Evolutionary conservation across 2,329 filamentous ascomycete genomes (phyloP), one percentile per base, ranked within the genome.

Genomic region (Aspergillus aculeatus): DNA sequence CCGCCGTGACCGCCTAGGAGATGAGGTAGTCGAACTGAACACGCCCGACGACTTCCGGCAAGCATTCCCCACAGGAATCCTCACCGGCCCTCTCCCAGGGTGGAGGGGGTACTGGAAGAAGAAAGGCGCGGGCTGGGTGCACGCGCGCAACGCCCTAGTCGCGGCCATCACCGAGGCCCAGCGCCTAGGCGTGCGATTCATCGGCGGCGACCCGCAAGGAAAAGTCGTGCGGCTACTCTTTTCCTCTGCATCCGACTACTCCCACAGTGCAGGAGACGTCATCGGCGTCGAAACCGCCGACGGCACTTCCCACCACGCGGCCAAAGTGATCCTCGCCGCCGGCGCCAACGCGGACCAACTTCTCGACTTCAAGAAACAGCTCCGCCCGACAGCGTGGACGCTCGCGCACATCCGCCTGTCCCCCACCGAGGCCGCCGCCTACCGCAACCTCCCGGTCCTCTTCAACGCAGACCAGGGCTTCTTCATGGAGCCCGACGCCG

Each of bases 301-400:
- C 63, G 80, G 80, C 0, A 64, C 64, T 0, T 53, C 71, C 1
- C 75, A 83, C 62, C 61, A 31, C 0, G 81, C 81, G 11, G 71
- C 79, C 3, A 74, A 73, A 16, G 80, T 76, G 0, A 80, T 85
- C 26, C 74, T 85, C 12, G 75, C 78, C n/a, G 79, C 81, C 3
- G 82, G 82, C 4, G 82, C 83, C n/a, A 76, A 75, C 41, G 80
- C 79, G 12, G 77, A 80, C 32, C 66, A 68, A 2, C 68, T 85
- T 0, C 68, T 85, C 1, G 80, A 84, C 60, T 79, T 83, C 61
- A 75, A 83, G 66, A 73, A 78, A 32, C 82, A 85, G 64, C 69
- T 85, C 9, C 75, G 81, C 14, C 80, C 82, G 1, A 84, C 81
- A 4, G 81, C 82, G 1, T 84, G 82, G 81, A 84, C 82, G 21